phyloP scores from a whole-genome alignment of 2,329 filamentous ascomycete genomes.

The Aspergillus ochraceus region DNA sequence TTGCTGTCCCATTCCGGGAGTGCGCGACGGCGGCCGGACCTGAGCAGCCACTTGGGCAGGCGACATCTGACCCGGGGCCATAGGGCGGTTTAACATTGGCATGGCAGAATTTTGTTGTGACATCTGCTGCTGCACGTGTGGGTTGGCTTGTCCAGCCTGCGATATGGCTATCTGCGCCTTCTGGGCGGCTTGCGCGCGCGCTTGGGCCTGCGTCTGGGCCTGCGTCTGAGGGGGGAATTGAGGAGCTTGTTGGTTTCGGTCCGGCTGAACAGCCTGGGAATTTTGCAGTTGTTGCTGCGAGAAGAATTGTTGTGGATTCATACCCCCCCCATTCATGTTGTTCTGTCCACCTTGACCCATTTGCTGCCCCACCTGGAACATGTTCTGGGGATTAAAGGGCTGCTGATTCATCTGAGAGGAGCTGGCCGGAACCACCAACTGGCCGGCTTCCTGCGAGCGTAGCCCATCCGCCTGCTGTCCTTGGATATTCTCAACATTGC shows the following conservation, averaged over 20 bases:
- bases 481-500: slow-evolving; percentile 56
- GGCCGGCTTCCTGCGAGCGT: slow-evolving; percentile 60
- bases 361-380: slow-evolving; percentile 42
- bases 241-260: slow-evolving; percentile 39
- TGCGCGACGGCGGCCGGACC: slow-evolving; percentile 34
- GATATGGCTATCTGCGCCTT: slow-evolving; percentile 48
- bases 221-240: slow-evolving; percentile 39
- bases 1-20: slow-evolving; percentile 34
- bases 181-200: slow-evolving; percentile 44
- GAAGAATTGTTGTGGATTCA: slow-evolving; percentile 43
- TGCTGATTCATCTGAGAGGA: slow-evolving; percentile 52
- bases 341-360: slow-evolving; percentile 39
- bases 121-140: slow-evolving; percentile 39
- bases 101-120: slow-evolving; percentile 42
- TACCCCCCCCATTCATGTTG: slow-evolving; percentile 36
- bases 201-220: slow-evolving; percentile 39
- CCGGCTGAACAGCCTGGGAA: slow-evolving; percentile 45
- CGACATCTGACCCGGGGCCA: slow-evolving; percentile 41
- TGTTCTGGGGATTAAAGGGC: slow-evolving; percentile 43
- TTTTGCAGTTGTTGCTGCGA: slow-evolving; percentile 45
- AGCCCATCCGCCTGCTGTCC: slow-evolving; percentile 63
- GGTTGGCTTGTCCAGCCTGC: slow-evolving; percentile 46
- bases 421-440: slow-evolving; percentile 64
- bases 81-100: slow-evolving; percentile 46
- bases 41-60: slow-evolving; percentile 36